phyloP scores from a whole-genome alignment of 345 rosid genomes.

The Rhodamnia rubescens region DNA sequence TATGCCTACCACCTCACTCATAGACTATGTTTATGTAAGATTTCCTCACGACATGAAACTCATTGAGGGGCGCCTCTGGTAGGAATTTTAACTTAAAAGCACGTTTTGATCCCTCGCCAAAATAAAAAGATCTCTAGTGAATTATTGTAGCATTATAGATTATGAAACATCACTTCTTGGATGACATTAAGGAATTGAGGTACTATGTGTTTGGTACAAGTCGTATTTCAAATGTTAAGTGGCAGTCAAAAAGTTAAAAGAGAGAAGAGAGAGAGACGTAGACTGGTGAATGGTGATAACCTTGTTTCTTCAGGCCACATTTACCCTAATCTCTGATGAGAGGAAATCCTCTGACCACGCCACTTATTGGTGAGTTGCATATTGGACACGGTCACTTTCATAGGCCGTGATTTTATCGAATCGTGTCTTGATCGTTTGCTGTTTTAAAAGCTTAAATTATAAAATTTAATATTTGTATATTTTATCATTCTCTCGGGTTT shows the following conservation, averaged over 20 bases:
- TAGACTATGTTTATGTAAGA: background rate
- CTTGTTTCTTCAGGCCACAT: background rate
- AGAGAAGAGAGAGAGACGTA: background rate
- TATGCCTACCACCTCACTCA: background rate
- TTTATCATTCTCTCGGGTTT: too few relatives aligned
- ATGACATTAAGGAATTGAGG: background rate
- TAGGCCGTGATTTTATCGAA: background rate
- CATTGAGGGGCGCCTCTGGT: accelerated
- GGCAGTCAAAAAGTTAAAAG: background rate
- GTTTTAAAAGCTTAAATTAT: too few relatives aligned
- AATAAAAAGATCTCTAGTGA: background rate
- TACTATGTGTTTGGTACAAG: background rate
- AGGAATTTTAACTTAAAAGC: background rate
- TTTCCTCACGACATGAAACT: background rate
- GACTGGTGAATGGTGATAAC: background rate
- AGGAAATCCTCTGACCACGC: background rate
- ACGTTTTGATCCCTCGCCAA: background rate
- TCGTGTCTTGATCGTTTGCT: background rate
- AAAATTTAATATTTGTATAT: too few relatives aligned
- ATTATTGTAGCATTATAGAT: background rate
- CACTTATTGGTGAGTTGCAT: background rate
- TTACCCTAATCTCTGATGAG: background rate
- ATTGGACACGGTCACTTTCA: background rate
- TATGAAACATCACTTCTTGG: background rate
- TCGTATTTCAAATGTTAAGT: background rate